Evolutionary conservation across 352 stramenopile species (phyloP), one percentile per base, ranked within the genome.

Genomic region (Pythium coloratum): DNA sequence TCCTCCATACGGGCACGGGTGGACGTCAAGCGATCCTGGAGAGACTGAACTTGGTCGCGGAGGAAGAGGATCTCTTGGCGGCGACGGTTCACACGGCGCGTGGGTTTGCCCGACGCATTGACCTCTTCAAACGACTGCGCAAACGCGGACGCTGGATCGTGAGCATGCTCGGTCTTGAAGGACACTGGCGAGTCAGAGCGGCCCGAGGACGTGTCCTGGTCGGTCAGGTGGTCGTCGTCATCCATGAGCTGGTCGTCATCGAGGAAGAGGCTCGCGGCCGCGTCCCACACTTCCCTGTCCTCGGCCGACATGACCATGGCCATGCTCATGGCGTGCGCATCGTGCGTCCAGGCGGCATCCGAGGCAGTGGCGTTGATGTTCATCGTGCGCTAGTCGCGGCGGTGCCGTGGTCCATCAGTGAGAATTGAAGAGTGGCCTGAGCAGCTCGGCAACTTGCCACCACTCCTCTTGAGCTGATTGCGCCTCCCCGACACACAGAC

Each of bases 61-160:
- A 66, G 49, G 36, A 54, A 66, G 18, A 66, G 34, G 28, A 66
- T 59, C 36, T 66, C 59, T 50, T 66, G 49, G 33, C 59, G 59
- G 2, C 49, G 59, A 13, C 50, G 47, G 36, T 58, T 66, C n/a
- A 56, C 32, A 20, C 44, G 44, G 46, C 59, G 59, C 9, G 47
- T 50, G 20, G 38, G 38, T 6, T 44, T 44, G 10, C 10, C 38
- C 0, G 38, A 18, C 13, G 10, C 38, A 18, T 44, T 44, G 9
- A 14, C 38, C 4, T 18, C 12, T 14, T 44, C 38, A 18, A 44
- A 44, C 12, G 38, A 44, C 38, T 10, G 38, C 9, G 38, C 38
- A 44, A 44, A 44, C 12, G 16, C 38, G 38, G 38, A 44, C 38
- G 12, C 38, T 44, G 38, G 38, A 44, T 44, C 38, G 18, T 44